phyloP scores from a whole-genome alignment of 768 basidiomycete species.

The Pleurotus salmoneostramineus region DNA sequence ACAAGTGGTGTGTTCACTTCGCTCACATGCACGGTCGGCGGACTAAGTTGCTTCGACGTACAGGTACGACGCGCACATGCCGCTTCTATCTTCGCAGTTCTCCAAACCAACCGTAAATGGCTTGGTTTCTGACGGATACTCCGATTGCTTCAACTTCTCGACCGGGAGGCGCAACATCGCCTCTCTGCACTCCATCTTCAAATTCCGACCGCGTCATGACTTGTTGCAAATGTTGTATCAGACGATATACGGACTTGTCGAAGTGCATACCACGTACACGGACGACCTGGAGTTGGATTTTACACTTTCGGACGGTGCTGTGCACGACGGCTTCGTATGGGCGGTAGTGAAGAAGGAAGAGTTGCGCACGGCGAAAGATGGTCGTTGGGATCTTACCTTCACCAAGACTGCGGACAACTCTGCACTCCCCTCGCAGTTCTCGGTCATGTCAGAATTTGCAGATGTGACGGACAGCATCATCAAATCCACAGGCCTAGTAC shows the following conservation, averaged over 20 bases:
- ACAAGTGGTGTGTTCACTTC: conserved; percentile 51
- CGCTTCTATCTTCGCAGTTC: conserved; percentile 70
- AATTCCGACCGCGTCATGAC: conserved; percentile 83
- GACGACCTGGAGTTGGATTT: conserved; percentile 82
- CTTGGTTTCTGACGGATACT: conserved; percentile 62
- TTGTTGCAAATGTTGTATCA: conserved; percentile 64
- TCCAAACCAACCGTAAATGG: conserved; percentile 57
- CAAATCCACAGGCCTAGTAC: conserved; percentile 50
- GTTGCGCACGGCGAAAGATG: conserved; percentile 59
- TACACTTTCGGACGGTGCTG: conserved; percentile 49
- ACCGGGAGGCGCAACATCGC: conserved; percentile 78
- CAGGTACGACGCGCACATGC: conserved; percentile 60
- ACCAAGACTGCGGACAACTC: conserved; percentile 71
- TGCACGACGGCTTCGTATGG: conserved; percentile 73
- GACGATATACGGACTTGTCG: conserved; percentile 57
- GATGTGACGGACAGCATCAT: conserved; percentile 80
- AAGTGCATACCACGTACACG: conserved; percentile 66
- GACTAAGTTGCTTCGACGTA: conserved; percentile 7
- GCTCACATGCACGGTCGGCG: conserved; percentile 1
- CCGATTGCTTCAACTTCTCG: conserved; percentile 83
- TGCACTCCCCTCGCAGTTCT: conserved; percentile 54
- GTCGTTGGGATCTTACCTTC: conserved; percentile 87
- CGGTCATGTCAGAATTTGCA: conserved; percentile 88
- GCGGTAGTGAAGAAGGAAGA: conserved; percentile 81
- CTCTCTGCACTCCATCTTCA: conserved; percentile 77